Evolutionary conservation across 192 early-diverging fungal genomes (phyloP).

Genomic region (Irineochytrium annulatum): DNA sequence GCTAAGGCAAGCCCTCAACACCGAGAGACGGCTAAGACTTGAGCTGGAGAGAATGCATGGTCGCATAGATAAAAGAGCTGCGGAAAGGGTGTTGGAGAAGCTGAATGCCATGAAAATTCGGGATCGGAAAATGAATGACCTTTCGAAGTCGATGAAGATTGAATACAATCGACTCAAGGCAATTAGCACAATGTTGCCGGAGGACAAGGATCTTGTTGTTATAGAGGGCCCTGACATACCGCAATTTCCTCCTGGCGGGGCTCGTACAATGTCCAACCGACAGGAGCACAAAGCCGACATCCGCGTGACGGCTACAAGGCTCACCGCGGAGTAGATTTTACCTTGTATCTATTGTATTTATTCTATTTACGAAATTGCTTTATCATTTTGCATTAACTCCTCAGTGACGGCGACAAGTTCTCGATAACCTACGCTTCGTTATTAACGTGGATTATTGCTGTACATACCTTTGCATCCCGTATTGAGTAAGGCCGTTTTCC

Average conservation of each 20-base stretch:
- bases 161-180: slow-evolving; percentile 35
- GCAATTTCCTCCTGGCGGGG: slow-evolving; percentile 10
- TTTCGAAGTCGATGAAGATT: slow-evolving; percentile 26
- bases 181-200: slow-evolving; percentile 35
- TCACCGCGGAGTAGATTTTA: no score
- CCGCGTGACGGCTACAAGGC: background rate
- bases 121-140: slow-evolving; percentile 36
- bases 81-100: slow-evolving; percentile 27
- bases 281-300: slow-evolving; percentile 10
- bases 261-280: slow-evolving; percentile 2
- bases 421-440: background rate
- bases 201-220: slow-evolving; percentile 13
- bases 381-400: background rate
- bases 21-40: slow-evolving; percentile 42
- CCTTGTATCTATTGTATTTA: no score
- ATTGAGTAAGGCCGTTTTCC: background rate
- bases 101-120: slow-evolving; percentile 29
- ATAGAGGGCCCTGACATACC: slow-evolving; percentile 27
- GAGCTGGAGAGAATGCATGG: slow-evolving; percentile 46
- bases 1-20: slow-evolving; percentile 28
- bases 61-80: slow-evolving; percentile 29
- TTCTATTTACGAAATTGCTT: no score
- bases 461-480: background rate
- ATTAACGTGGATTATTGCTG: no score
- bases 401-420: background rate